phyloP scores from a whole-genome alignment of 2,329 filamentous ascomycete species.

The Botrytis medusae region DNA sequence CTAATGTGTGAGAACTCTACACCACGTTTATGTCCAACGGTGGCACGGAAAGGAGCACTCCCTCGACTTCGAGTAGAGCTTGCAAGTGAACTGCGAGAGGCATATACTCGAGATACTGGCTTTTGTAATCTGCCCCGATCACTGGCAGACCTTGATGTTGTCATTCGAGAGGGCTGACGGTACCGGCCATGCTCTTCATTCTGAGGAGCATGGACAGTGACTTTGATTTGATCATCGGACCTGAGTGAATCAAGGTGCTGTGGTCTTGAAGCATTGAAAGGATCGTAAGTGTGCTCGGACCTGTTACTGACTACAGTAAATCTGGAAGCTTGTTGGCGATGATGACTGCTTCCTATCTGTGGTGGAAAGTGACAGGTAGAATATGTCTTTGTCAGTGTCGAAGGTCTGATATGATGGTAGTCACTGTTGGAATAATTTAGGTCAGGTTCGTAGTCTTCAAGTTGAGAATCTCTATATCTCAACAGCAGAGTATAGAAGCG shows the following conservation, averaged over 20 bases:
- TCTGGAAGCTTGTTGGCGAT: constrained; percentile 53
- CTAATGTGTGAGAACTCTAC: constrained; percentile 62
- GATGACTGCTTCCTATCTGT: constrained; percentile 48
- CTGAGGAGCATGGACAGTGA: constrained; percentile 35
- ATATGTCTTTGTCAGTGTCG: constrained; percentile 57
- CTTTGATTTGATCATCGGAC: constrained; percentile 41
- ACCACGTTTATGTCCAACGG: constrained; percentile 57
- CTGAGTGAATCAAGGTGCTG: constrained; percentile 47
- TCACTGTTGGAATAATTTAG: constrained; percentile 87
- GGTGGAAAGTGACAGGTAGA: constrained; percentile 61
- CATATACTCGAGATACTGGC: constrained; percentile 36
- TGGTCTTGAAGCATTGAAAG: constrained; percentile 63
- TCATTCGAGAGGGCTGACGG: constrained; percentile 4
- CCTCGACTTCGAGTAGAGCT: constrained; percentile 44
- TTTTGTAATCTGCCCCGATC: constrained; percentile 25
- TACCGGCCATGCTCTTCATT: constrained; percentile 14
- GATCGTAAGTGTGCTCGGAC: constrained; percentile 76
- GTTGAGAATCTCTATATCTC: constrained; percentile 77
- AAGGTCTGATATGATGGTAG: constrained; percentile 74
- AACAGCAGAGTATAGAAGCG: constrained; percentile 85
- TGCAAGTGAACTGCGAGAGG: constrained; percentile 50
- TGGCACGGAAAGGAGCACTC: constrained; percentile 42
- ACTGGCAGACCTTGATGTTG: constrained; percentile 18
- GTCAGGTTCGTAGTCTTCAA: constrained; percentile 82
- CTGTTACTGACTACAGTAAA: constrained; percentile 67